Conservation (phyloP, 73 alveolate genomes). For the Urostyla sp. region DNA sequence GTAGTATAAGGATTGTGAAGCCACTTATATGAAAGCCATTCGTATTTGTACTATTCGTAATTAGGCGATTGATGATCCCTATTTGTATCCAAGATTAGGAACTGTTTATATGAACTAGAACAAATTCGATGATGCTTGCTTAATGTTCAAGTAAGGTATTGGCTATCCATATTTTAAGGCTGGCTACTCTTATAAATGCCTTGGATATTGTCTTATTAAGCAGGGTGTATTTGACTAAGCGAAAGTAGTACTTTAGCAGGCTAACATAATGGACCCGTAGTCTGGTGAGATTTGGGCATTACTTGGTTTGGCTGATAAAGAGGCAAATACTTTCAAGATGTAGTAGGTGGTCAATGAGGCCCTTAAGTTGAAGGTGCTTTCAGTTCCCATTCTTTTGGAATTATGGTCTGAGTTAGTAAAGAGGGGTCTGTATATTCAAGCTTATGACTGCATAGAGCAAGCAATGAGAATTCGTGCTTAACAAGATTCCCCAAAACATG, state of each 20-base stretch:
- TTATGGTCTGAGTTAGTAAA: not conserved
- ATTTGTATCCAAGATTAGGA: slow-evolving; percentile 88
- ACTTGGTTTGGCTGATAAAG: slow-evolving; percentile 1
- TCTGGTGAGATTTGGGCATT: slow-evolving; percentile 71
- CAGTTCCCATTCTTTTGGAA: slow-evolving; percentile 33
- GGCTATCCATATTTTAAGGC: slow-evolving; percentile 13
- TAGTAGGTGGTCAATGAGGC: slow-evolving; percentile 57
- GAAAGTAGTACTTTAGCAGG: not conserved
- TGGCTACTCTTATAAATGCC: slow-evolving; percentile 28
- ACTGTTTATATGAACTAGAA: slow-evolving; percentile 80
- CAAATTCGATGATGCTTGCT: slow-evolving; percentile 91
- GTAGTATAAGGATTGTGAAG: slow-evolving; percentile 76
- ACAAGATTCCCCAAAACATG: slow-evolving; percentile 18
- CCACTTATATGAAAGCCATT: slow-evolving; percentile 76
- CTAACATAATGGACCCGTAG: slow-evolving; percentile 54
- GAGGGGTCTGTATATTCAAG: not conserved
- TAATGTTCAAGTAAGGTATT: slow-evolving; percentile 79
- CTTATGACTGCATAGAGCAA: not conserved
- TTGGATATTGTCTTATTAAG: not conserved
- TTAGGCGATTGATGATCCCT: slow-evolving; percentile 37
- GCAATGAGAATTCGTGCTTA: slow-evolving; percentile 25
- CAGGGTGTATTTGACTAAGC: slow-evolving; percentile 15
- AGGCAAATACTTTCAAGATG: not conserved
- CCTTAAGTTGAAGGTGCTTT: slow-evolving; percentile 30
- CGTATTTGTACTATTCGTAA: slow-evolving; percentile 40